Conservation (phyloP, 306 rosid genomes). For the Cucurbita pepo region DNA sequence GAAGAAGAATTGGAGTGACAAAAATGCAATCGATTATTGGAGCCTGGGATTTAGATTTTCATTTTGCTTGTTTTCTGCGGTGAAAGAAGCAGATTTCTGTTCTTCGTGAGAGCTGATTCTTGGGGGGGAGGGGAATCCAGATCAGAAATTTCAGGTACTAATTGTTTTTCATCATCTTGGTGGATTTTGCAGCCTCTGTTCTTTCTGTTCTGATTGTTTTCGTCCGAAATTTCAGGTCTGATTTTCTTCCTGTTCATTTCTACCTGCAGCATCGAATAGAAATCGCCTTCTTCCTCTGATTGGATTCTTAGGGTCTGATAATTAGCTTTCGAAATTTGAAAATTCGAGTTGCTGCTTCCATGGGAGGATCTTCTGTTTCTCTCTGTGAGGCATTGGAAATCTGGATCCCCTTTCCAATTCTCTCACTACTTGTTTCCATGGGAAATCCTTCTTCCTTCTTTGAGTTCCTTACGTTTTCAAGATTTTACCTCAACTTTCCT, state of each 20-base stretch:
- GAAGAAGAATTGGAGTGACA: background rate
- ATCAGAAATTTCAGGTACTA: slow-evolving; percentile 4
- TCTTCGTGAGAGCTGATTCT: background rate
- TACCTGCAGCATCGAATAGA: background rate
- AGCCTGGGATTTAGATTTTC: background rate
- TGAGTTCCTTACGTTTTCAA: background rate
- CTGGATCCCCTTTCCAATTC: background rate
- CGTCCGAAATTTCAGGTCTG: background rate
- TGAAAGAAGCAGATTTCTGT: background rate
- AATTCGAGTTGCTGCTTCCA: background rate
- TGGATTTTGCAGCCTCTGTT: background rate
- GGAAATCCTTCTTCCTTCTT: background rate
- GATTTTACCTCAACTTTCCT: background rate
- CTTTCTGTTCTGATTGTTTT: background rate
- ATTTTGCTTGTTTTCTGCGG: background rate
- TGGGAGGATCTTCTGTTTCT: background rate
- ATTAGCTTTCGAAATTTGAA: background rate
- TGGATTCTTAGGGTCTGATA: background rate
- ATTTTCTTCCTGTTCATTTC: background rate
- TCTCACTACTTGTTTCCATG: background rate
- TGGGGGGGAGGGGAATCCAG: background rate
- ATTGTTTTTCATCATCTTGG: background rate
- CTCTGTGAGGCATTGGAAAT: background rate
- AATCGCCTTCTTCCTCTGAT: background rate
- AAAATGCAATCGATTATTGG: background rate